Conservation (phyloP, 345 rosid species). For the Eucalyptus regnans region DNA sequence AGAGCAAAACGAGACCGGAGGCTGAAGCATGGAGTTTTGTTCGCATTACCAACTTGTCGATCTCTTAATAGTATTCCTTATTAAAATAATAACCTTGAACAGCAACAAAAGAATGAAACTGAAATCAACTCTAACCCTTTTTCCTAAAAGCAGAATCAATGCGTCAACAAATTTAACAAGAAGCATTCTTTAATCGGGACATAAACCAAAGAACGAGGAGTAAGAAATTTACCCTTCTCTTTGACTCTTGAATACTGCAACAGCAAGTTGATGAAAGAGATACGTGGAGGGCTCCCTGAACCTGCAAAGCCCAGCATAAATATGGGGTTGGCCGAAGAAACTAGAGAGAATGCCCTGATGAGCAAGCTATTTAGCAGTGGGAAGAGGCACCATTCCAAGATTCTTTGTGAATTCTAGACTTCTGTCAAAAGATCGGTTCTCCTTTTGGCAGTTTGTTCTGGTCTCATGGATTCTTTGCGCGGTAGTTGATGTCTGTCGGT, state of each 20-base stretch:
- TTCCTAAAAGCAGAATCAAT: neutral
- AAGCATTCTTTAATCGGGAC: neutral
- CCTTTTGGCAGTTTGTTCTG: neutral
- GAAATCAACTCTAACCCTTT: neutral
- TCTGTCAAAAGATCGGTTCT: neutral
- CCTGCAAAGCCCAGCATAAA: neutral
- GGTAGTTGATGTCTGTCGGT: neutral
- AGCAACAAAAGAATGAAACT: neutral
- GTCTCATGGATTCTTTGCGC: neutral
- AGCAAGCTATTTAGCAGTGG: neutral
- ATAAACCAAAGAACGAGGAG: neutral
- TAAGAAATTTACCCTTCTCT: neutral
- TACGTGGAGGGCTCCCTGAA: neutral
- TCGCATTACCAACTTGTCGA: neutral
- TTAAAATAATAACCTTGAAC: neutral
- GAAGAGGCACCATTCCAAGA: neutral
- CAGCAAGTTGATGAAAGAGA: neutral
- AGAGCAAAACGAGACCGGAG: neutral
- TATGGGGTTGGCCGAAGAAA: neutral
- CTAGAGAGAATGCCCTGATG: neutral
- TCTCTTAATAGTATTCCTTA: neutral
- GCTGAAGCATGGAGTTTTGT: neutral
- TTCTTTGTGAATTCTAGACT: neutral
- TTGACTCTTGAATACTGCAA: neutral
- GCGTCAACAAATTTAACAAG: neutral